These are phyloP conservation scores for Saturnispora besseyi DNA, from an alignment of 805 yeast genomes.

Conservation along the genomic window DNA sequence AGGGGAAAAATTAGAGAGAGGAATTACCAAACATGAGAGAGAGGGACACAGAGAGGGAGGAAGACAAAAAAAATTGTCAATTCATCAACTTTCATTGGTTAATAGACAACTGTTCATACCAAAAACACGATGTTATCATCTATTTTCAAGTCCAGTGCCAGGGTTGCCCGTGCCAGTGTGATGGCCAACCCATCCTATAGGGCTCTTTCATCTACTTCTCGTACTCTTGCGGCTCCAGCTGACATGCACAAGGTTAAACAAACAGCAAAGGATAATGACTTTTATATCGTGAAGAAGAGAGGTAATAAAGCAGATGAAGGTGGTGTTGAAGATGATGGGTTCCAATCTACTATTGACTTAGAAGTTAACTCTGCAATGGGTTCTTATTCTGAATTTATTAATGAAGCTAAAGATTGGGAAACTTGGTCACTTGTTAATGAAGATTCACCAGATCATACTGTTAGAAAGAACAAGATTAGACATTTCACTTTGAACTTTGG, in stretches of 20 bases:
- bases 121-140: conserved; percentile 10
- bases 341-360: conserved; percentile 20
- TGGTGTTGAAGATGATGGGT: conserved; percentile 18
- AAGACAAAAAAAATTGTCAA: background rate
- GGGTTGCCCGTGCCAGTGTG: background rate
- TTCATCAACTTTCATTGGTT: conserved; percentile 1
- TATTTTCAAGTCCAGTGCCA: conserved; percentile 8
- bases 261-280: conserved; percentile 24
- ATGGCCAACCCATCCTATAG: background rate
- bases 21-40: background rate
- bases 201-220: conserved; percentile 5
- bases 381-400: conserved; percentile 27
- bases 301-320: conserved; percentile 23
- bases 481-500: conserved; percentile 88
- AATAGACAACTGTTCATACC: background rate
- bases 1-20: background rate
- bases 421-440: conserved; percentile 29
- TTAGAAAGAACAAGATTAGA: conserved; percentile 49
- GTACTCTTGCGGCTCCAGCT: conserved; percentile 10
- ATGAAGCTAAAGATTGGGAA: conserved; percentile 28
- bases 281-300: conserved; percentile 24
- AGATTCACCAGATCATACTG: conserved; percentile 30
- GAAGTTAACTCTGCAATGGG: conserved; percentile 37
- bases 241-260: conserved; percentile 18
- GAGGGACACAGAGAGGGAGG: background rate